Evolutionary conservation across 148 eudicot genomes (phyloP).

Genomic region (Vaccinium vitisidaea): DNA sequence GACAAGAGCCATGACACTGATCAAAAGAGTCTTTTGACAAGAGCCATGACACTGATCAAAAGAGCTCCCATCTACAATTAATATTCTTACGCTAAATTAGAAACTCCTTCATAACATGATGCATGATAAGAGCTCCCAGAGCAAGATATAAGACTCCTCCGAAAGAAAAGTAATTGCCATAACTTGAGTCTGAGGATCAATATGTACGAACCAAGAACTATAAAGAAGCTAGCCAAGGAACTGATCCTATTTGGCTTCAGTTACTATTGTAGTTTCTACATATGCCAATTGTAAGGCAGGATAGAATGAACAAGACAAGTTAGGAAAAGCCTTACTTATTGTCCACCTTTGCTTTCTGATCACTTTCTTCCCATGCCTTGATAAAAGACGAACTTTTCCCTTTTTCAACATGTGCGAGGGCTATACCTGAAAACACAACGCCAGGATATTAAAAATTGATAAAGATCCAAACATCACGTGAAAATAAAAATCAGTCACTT

Average conservation of each 20-base stretch:
- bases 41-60: neutral
- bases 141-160: too few relatives aligned
- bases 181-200: too few relatives aligned
- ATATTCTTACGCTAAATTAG: neutral
- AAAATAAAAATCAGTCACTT: neutral
- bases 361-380: conserved; percentile 97
- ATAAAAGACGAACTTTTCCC: conserved; percentile 77
- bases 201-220: neutral
- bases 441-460: neutral
- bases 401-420: conserved; percentile 56
- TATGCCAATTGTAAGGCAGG: neutral
- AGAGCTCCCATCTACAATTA: neutral
- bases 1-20: neutral
- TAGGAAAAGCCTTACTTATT: conserved; percentile 24
- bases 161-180: neutral
- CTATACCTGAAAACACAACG: conserved; percentile 45
- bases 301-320: conserved; percentile 1
- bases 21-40: neutral
- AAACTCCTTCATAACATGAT: too few relatives aligned
- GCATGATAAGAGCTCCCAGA: too few relatives aligned
- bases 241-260: neutral
- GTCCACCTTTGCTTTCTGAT: conserved; percentile 47
- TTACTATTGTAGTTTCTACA: neutral
- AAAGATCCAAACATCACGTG: neutral
- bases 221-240: neutral